Evolutionary conservation across 352 stramenopile genomes (phyloP).

Genomic region (Aphanomyces cochlioides): DNA sequence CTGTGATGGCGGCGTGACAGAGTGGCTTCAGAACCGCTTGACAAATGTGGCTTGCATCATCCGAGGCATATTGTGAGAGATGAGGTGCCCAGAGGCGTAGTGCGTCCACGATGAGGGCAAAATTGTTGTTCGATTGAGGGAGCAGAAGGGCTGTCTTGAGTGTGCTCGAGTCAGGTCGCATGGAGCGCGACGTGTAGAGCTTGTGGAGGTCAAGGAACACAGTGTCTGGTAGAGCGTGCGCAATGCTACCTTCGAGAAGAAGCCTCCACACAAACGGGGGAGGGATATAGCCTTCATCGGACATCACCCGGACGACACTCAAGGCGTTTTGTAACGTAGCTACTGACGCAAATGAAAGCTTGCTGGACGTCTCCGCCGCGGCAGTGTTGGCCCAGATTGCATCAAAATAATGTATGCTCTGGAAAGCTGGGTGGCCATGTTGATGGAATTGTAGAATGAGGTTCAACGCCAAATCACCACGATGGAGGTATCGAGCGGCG

Average conservation of each 20-base stretch:
- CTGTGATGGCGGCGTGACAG: background rate
- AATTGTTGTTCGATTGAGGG: background rate
- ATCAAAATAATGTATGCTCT: slow-evolving; percentile 14
- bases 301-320: background rate
- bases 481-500: background rate
- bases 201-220: background rate
- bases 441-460: background rate
- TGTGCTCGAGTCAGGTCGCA: background rate
- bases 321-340: background rate
- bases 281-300: slow-evolving; percentile 5
- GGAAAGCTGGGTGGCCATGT: background rate
- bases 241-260: slow-evolving; percentile 8
- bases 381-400: slow-evolving; percentile 11
- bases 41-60: background rate
- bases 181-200: background rate
- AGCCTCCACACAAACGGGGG: slow-evolving; percentile 1
- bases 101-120: background rate
- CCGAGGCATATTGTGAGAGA: background rate
- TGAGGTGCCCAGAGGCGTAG: background rate
- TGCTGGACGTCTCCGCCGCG: no score
- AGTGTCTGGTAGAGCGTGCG: background rate
- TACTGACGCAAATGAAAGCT: no score
- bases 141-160: background rate
- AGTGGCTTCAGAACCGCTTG: slow-evolving; percentile 3
- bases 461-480: background rate